These are phyloP conservation scores for Cytospora paraplurivora DNA, from an alignment of 2,329 filamentous ascomycete genomes.

Conservation along the genomic window DNA sequence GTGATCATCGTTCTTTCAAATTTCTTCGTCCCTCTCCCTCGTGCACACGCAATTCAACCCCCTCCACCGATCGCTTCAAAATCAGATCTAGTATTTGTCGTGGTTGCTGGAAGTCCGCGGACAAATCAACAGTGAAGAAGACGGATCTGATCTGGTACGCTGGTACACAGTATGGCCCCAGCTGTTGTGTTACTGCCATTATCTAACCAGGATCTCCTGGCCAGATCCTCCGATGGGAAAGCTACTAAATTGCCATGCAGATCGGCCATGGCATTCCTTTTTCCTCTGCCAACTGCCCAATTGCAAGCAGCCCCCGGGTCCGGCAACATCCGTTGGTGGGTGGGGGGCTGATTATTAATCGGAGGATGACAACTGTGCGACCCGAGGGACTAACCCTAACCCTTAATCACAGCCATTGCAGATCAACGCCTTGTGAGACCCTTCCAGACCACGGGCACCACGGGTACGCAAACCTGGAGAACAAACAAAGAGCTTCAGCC, in stretches of 20 bases:
- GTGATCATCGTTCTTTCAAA: no score
- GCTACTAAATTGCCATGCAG: conserved; percentile 3
- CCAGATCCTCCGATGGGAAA: background rate
- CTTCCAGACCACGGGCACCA: no score
- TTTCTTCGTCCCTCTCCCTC: no score
- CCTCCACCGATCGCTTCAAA: no score
- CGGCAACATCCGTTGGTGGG: background rate
- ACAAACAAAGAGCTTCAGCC: background rate
- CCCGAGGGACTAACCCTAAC: no score
- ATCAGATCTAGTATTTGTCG: no score
- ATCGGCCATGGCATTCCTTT: conserved; percentile 4
- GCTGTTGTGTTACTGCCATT: background rate
- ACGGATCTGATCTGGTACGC: no score
- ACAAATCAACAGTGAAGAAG: no score
- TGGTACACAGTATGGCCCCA: background rate
- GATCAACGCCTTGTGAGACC: no score
- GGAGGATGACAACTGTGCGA: background rate
- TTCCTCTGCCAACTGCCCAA: background rate
- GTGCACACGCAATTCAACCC: no score
- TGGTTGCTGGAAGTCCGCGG: no score
- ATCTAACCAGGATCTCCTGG: background rate
- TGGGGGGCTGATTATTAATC: background rate
- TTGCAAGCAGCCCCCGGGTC: background rate
- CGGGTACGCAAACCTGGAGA: background rate
- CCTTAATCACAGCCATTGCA: no score